Evolutionary conservation across 306 rosid species (phyloP).

Genomic region (Sphenostylis stenocarpa): DNA sequence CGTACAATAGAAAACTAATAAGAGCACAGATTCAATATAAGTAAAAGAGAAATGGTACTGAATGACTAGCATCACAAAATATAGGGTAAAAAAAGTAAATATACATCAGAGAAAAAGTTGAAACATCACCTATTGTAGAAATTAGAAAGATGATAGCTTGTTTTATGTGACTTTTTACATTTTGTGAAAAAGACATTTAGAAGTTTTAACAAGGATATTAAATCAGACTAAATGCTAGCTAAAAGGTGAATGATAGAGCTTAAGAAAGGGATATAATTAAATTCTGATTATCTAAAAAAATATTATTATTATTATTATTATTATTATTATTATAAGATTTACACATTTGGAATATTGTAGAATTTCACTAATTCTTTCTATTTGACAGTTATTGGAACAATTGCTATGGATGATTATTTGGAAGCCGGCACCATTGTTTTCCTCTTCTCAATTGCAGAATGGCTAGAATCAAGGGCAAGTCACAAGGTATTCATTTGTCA

Average conservation of each 20-base stretch:
- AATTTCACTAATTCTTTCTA: background rate
- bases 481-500: conserved; percentile 57
- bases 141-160: background rate
- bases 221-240: background rate
- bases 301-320: no score
- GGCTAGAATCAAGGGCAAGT: conserved; percentile 89
- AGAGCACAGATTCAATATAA: background rate
- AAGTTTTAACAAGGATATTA: no score
- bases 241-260: no score
- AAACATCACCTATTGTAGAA: background rate
- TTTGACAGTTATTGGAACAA: conserved; percentile 72
- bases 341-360: background rate
- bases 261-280: background rate
- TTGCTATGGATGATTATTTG: conserved; percentile 66
- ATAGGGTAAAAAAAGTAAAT: background rate
- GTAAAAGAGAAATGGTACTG: no score
- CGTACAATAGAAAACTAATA: background rate
- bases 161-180: background rate
- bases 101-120: background rate
- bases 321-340: background rate
- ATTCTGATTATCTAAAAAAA: background rate
- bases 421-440: conserved; percentile 96
- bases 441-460: conserved; percentile 84
- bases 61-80: background rate
- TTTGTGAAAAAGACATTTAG: background rate